Percentiles rank a stretch among this genome's conserved stretches.
Conservation (phyloP, 108 stramenopile species). For the Poteriospumella lacustris region DNA sequence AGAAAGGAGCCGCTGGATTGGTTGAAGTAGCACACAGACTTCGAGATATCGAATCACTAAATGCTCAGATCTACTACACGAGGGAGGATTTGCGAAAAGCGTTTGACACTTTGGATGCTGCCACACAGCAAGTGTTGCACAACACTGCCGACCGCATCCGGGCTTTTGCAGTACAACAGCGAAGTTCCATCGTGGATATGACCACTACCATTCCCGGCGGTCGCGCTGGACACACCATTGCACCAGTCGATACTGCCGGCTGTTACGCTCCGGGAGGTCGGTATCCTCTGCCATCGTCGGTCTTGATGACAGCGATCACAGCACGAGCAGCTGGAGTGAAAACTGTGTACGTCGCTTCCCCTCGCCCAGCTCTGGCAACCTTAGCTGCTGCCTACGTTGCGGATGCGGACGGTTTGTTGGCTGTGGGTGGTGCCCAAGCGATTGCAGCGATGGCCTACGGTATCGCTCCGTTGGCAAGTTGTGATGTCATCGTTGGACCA, state of each 20-base stretch:
- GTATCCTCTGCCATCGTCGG: conserved; percentile 92
- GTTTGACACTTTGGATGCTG: conserved; percentile 35
- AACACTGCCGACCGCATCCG: conserved; percentile 74
- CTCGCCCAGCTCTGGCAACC: conserved; percentile 80
- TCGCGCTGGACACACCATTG: conserved; percentile 86
- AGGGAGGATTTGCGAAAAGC: conserved; percentile 46
- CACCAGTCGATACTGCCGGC: conserved; percentile 84
- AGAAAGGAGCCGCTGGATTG: conserved; percentile 37
- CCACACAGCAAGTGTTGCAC: conserved; percentile 61
- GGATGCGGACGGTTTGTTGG: conserved; percentile 75
- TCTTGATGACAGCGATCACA: conserved; percentile 95
- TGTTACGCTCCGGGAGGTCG: conserved; percentile 98
- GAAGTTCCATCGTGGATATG: conserved; percentile 68
- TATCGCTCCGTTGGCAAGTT: conserved; percentile 54
- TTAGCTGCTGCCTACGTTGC: conserved; percentile 82
- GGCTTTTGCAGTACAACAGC: conserved; percentile 82
- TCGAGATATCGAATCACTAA: conserved; percentile 40
- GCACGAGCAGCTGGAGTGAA: conserved; percentile 89
- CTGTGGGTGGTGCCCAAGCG: conserved; percentile 92
- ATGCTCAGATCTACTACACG: conserved; percentile 31
- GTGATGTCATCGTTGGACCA: conserved; percentile 96
- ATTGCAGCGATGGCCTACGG: conserved; percentile 44
- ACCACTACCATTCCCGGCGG: conserved; percentile 89
- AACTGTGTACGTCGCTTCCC: conserved; percentile 80
- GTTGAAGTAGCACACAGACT: conserved; percentile 41